Base-by-base conservation (phyloP, 495 filamentous ascomycete genomes). In the Talaromyces thailandensis region DNA sequence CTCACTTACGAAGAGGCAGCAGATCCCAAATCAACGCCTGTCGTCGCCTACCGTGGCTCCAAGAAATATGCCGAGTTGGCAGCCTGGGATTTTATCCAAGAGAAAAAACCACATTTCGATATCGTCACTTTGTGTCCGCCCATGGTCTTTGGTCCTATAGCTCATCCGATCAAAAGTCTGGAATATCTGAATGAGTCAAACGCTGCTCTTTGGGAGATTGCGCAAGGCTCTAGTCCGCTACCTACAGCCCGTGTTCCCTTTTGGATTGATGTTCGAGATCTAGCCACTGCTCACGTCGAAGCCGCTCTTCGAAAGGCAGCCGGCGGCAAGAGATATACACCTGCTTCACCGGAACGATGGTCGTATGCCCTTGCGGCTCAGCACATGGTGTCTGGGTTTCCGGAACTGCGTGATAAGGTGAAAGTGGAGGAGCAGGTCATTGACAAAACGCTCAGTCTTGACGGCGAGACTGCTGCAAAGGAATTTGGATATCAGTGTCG, bases 1-100 rank as follows among this genome's bases (percentile, higher is more conserved):
- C 82, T 84, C 40, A 91, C 96, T 1, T 92, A 96, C 35, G 88
- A 91, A 0, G 93, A 96, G 68, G 71, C 96, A 16, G 88, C 95
- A 23, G 90, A 98, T 67, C 86, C 88, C 3, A 26, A 60, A 51
- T 60, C 23, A 12, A 28, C 25, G 0, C 58, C 29, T 3, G 25
- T 60, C 11, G 43, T 60, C 32, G 31, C 58, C 8, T 60, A 60
- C 16, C 25, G 25, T 28, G 58, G 25, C 4, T 60, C 58, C 6
- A 62, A 62, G 24, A 62, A 52, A 25, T 31, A 58, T 40, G 60
- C 60, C 18, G 60, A 62, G 23, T 5, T 31, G 6, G 60, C 21
- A 1, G 60, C 60, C 3, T 62, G 60, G 60, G 40, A 55, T 11
- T 56, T 26, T 31, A 4, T 32, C 25, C 7, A 53, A 16, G 26